Evolutionary conservation across 2,329 filamentous ascomycete species (phyloP), one percentile per base, ranked within the genome.

Genomic region (Cercospora zeae-maydis): DNA sequence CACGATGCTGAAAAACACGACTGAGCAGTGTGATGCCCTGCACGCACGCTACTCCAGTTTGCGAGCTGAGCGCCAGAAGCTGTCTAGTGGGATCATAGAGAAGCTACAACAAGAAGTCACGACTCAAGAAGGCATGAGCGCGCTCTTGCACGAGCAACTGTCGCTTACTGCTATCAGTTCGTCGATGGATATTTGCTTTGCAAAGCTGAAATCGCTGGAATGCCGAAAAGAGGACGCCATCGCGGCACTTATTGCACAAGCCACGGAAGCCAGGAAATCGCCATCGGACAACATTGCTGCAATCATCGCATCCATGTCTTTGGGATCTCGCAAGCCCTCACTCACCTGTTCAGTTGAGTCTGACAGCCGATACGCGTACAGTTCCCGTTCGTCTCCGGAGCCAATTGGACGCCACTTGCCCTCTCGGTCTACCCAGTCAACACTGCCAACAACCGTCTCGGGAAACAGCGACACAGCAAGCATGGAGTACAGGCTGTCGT

Each of bases 111-210:
- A 67, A 33, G 66, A 66, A 45, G 52, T 66, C 6, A 59, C 57
- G 45, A 67, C 66, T 6, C 66, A 72, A 6, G 69, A 73, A 24
- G 67, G 70, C 53, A 59, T 61, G n/a, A 71, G 71, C 54, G 63
- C 60, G 6, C 60, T 75, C 39, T 61, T 75, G 11, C 68, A 73
- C 47, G 71, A 74, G 61, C 73, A 75, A 33, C 59, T 75, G 33
- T 69, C 67, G 16, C 66, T 75, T 10, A 63, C 70, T 5, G 69
- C 72, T 4, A 64, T 73, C 49, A 71, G 68, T 59, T 72, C 70
- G 37, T 74, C 72, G 0, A 74, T 75, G 70, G 72, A 75, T 52
- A 73, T 75, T 30, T 74, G 72, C 63, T 69, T 73, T 45, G 72
- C 73, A 6, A 73, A 74, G 52, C 59, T 75, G 33, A 74, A 73